These are phyloP conservation scores for Adansonia madagascariensis DNA, from an alignment of 441 rosid species.

Conservation along the genomic window DNA sequence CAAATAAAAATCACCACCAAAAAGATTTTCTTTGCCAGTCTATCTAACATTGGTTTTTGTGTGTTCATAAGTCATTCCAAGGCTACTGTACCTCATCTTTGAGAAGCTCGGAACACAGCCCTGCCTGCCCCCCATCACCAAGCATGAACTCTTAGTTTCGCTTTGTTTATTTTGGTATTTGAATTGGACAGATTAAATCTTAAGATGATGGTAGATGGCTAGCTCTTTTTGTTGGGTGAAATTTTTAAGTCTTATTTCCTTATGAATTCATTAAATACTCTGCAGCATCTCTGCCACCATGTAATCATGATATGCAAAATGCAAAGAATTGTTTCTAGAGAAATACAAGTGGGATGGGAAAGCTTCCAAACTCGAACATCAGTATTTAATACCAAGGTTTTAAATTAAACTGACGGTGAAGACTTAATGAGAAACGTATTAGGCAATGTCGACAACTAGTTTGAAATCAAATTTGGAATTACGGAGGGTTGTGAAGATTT, in stretches of 20 bases:
- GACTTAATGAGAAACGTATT: neutral
- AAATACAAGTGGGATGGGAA: neutral
- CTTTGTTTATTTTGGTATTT: neutral
- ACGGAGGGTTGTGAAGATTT: neutral
- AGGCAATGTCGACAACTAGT: neutral
- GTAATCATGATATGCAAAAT: neutral
- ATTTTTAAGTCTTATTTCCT: neutral
- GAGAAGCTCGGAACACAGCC: neutral
- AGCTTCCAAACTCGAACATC: neutral
- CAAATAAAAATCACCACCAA: conserved; percentile 17
- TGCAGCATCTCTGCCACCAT: neutral
- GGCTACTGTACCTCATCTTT: neutral
- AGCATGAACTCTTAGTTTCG: neutral
- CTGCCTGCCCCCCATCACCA: neutral
- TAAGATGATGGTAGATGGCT: neutral
- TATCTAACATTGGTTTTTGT: conserved; percentile 38
- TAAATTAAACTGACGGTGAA: conserved; percentile 1
- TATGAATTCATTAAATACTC: neutral
- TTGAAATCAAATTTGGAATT: neutral
- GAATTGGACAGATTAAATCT: neutral
- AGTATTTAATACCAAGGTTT: neutral
- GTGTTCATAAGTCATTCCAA: conserved; percentile 34
- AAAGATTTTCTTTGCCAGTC: conserved; percentile 38
- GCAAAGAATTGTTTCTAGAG: neutral
- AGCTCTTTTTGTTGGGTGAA: neutral